phyloP scores from a whole-genome alignment of 2,329 filamentous ascomycete genomes.

The Raffaelea deltoideospora region DNA sequence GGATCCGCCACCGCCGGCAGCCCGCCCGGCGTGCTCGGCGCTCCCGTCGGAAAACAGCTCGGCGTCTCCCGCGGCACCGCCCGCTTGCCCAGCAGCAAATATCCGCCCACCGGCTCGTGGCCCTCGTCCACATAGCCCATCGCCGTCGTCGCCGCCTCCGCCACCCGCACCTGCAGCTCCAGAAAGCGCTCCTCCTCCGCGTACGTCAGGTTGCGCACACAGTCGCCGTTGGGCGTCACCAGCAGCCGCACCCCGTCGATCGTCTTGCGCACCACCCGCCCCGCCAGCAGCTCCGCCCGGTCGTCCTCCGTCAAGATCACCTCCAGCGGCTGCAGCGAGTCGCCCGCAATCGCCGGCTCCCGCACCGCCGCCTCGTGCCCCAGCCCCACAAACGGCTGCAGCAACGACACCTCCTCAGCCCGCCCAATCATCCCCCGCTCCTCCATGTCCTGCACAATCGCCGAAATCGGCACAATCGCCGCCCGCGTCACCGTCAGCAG shows the following conservation, averaged over 20 bases:
- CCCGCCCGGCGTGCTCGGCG: constrained; percentile 28
- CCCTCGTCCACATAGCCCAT: constrained; percentile 40
- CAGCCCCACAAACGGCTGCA: constrained; percentile 2
- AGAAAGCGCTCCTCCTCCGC: constrained; percentile 59
- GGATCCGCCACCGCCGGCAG: too few relatives aligned
- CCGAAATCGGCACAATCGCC: too few relatives aligned
- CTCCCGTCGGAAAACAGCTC: constrained; percentile 40
- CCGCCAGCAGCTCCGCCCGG: constrained; percentile 36
- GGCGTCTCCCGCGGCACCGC: constrained; percentile 50
- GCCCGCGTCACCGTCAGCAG: too few relatives aligned
- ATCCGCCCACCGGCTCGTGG: constrained; percentile 34
- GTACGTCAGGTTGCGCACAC: constrained; percentile 53
- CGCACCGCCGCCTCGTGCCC: neutral
- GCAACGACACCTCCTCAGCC: neutral
- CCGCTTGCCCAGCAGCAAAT: constrained; percentile 47
- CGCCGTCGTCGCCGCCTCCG: constrained; percentile 31
- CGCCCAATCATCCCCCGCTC: constrained; percentile 5
- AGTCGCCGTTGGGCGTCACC: constrained; percentile 62
- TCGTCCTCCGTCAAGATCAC: constrained; percentile 38
- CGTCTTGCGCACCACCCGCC: constrained; percentile 44
- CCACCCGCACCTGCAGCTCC: constrained; percentile 47
- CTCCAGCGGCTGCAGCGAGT: constrained; percentile 21
- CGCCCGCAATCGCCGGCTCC: constrained; percentile 3
- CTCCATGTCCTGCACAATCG: constrained; percentile 11
- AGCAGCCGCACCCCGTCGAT: constrained; percentile 52